phyloP scores from a whole-genome alignment of 1,284 basidiomycete genomes.

The Cutaneotrichosporon sp. region DNA sequence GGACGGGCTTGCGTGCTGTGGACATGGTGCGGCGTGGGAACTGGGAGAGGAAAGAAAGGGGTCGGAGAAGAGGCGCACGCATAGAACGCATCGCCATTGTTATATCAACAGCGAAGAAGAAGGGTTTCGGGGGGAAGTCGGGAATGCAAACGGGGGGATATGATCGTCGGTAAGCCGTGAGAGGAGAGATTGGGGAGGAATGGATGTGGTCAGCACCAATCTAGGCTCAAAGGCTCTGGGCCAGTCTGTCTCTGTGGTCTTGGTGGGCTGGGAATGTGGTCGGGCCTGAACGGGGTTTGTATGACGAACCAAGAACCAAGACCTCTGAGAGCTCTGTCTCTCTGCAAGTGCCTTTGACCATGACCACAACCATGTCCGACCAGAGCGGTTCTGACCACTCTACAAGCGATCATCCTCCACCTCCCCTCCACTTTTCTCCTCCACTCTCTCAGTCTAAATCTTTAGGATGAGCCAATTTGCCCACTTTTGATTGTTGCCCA shows the following conservation, averaged over 20 bases:
- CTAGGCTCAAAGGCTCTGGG: background rate
- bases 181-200: background rate
- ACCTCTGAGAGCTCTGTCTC: background rate
- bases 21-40: conserved; percentile 15
- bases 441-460: background rate
- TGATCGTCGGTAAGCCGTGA: background rate
- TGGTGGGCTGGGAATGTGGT: background rate
- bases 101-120: background rate
- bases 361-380: too few species aligned
- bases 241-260: background rate
- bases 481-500: too few species aligned
- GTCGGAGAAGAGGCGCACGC: background rate
- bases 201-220: background rate
- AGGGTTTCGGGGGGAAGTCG: background rate
- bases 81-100: conserved; percentile 6
- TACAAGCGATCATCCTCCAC: background rate
- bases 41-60: background rate
- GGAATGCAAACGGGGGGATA: background rate
- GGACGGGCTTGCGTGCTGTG: conserved; percentile 29
- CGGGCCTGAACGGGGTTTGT: background rate
- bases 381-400: too few species aligned
- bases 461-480: background rate
- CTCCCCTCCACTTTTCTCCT: background rate
- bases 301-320: background rate
- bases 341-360: background rate